Percentiles rank a stretch among this genome's conserved stretches.
These are phyloP conservation scores for Erythrobasidium yunnanense DNA, from an alignment of 768 basidiomycete genomes.

Conservation along the genomic window DNA sequence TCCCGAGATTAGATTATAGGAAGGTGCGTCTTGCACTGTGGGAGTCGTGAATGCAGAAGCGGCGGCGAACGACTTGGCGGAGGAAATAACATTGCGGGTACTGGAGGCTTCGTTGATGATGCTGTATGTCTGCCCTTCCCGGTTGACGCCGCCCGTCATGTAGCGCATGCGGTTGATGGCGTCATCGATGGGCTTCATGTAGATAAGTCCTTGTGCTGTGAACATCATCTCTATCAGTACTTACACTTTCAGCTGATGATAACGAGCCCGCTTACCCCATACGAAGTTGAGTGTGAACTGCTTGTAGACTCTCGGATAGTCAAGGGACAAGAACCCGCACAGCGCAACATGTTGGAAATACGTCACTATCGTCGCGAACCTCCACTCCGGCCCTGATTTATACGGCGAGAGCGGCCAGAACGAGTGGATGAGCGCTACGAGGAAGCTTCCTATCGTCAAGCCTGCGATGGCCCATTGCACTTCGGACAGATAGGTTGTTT, in stretches of 20 bases:
- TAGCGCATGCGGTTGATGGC: constrained; percentile 74
- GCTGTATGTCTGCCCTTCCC: constrained; percentile 48
- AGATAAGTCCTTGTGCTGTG: constrained; percentile 59
- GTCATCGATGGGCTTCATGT: constrained; percentile 55
- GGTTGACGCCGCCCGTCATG: constrained; percentile 56
- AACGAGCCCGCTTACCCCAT: too few species aligned
- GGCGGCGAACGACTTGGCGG: background rate
- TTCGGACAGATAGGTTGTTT: constrained; percentile 61
- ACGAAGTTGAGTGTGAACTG: constrained; percentile 70
- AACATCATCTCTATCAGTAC: too few species aligned
- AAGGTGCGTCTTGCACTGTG: constrained; percentile 47
- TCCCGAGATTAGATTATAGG: constrained; percentile 66
- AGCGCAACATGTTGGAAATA: constrained; percentile 76
- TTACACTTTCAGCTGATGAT: too few species aligned
- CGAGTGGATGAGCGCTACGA: constrained; percentile 53
- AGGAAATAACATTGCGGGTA: background rate
- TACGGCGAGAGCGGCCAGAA: constrained; percentile 48
- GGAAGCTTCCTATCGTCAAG: constrained; percentile 44
- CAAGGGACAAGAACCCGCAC: constrained; percentile 64
- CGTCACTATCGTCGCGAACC: constrained; percentile 68
- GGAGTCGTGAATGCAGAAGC: constrained; percentile 35
- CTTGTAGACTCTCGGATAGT: constrained; percentile 74
- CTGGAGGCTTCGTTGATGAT: background rate
- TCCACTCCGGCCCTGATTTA: constrained; percentile 44
- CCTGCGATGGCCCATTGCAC: constrained; percentile 70